Evolutionary conservation across 2,329 filamentous ascomycete species (phyloP), one percentile per base, ranked within the genome.

Genomic region (Lecanicillium sp.): DNA sequence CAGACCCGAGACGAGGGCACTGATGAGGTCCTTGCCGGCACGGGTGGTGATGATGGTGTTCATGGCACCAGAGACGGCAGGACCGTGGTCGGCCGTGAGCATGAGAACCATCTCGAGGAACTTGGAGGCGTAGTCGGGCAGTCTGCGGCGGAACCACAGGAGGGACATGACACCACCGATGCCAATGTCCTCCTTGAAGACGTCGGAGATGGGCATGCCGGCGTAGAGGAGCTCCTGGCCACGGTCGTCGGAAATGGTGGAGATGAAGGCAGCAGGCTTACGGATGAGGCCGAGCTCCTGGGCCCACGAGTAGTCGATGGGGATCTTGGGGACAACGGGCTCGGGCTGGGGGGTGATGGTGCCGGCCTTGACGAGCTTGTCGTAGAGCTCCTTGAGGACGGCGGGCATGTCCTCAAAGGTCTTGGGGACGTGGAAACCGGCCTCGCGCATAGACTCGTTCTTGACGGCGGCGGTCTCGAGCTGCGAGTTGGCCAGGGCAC

Each of bases 21-120:
- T 89, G 73, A 98, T 97, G 53, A 98, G 73, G 63, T 98, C 92
- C 78, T 98, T 98, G 65, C 92, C 92, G 48, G 92, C 92, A 85
- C 92, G 87, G 44, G 92, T 98, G 47, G 92, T 98, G 65, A 98
- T 97, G 65, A 98, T 98, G 64, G 92, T 98, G 83, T 98, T 98
- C 92, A 98, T 98, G 66, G 92, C 92, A 78, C 92, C 92, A 55
- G 92, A 98, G 55, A 98, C 92, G 55, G 92, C 92, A 39, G 92
- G 92, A 69, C 92, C 92, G 81, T 98, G 92, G 62, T 98, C 92
- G 56, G 92, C 92, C 60, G 92, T 98, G 60, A 98, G 81, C 92
- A 98, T 98, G 65, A 98, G 90, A 51, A 98, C 92, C 92, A 98
- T 98, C 77, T 98, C 92, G 54, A 98, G 72, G 78, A 98, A 98